Base-by-base conservation (phyloP, 2,329 filamentous ascomycete genomes). In the Colletotrichum trifolii region DNA sequence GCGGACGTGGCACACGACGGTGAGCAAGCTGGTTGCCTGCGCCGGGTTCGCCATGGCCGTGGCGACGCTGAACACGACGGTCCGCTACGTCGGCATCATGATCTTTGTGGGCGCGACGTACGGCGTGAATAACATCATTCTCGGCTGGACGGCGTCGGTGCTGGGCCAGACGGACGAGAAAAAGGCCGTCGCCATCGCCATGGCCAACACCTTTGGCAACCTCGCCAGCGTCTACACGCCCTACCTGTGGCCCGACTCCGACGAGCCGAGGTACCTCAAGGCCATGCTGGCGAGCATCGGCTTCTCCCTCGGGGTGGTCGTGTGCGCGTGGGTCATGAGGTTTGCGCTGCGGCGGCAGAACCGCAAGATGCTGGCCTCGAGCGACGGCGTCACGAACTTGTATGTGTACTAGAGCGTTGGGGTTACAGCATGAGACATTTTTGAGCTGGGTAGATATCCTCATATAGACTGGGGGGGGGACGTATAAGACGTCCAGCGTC, bases 111-210 rank as follows among this genome's bases (percentile, higher is more conserved):
- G 74, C 1, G 76, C 73, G 0, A 75, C 78, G 0, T 79, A 77
- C 43, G 54, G 56, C 1, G 77, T 82, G 25, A 83, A 82, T 68
- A 78, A 75, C 53, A 75, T 83, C n/a, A 79, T 79, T 38, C 71
- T 83, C 0, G 79, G 77, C 2, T 83, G 81, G 81, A 75, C 76
- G 0, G 72, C 75, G 0, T 72, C 71, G 1, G 76, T 76, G 0
- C 74, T 80, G n/a, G 79, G 79, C 1, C 81, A 83, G 65, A 81
- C 79, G 0, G 76, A 79, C 3, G 81, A 83, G 69, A 83, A 83
- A 70, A 82, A 81, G 66, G 80, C 81, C 0, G 77, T 76, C 3
- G 74, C 79, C 1, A 73, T 83, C 5, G 79, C 78, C 7, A 69
- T 67, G 60, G 43, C 36, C 34, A 70, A 65, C 12, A 64, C 62